A percentile compares a stretch with the other conserved stretches of the same genome.
phyloP scores from a whole-genome alignment of 2,329 filamentous ascomycete genomes.

The Chalara sp. region DNA sequence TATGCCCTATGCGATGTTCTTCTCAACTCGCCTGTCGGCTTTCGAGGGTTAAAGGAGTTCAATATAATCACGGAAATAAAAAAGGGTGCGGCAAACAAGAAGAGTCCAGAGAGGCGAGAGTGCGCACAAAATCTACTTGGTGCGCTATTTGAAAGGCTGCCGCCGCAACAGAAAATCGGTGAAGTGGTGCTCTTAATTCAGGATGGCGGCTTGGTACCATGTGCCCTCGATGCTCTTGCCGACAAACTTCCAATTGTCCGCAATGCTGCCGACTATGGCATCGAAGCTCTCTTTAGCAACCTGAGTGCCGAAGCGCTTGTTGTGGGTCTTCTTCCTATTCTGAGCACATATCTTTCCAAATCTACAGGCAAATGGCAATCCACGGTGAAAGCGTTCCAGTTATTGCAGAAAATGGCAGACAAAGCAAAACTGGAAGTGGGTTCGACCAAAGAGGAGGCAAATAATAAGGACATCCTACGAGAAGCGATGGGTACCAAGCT shows the following conservation, averaged over 20 bases:
- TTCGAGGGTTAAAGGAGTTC: constrained; percentile 54
- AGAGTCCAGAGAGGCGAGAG: constrained; percentile 77
- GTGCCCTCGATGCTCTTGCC: constrained; percentile 76
- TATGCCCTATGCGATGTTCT: constrained; percentile 59
- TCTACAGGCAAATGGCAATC: constrained; percentile 96
- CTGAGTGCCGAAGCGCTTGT: constrained; percentile 79
- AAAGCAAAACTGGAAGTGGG: constrained; percentile 84
- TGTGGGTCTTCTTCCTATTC: constrained; percentile 69
- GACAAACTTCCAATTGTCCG: constrained; percentile 87
- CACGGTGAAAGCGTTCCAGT: constrained; percentile 74
- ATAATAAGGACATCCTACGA: constrained; percentile 81
- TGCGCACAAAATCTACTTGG: constrained; percentile 93
- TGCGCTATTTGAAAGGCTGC: constrained; percentile 86
- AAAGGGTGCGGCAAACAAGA: constrained; percentile 88
- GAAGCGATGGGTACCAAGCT: constrained; percentile 86
- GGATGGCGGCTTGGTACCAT: constrained; percentile 64
- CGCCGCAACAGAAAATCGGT: constrained; percentile 66
- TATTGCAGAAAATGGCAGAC: constrained; percentile 90
- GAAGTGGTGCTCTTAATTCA: constrained; percentile 80
- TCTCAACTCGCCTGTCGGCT: constrained; percentile 53
- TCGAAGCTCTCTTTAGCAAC: constrained; percentile 79
- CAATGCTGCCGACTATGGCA: constrained; percentile 87
- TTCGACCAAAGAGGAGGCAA: constrained; percentile 71
- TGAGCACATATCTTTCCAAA: constrained; percentile 72
- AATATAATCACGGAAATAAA: constrained; percentile 56